Percentiles rank a stretch among this genome's conserved stretches.
phyloP scores from a whole-genome alignment of 2,329 filamentous ascomycete species.

The Atkinsonella texensis region DNA sequence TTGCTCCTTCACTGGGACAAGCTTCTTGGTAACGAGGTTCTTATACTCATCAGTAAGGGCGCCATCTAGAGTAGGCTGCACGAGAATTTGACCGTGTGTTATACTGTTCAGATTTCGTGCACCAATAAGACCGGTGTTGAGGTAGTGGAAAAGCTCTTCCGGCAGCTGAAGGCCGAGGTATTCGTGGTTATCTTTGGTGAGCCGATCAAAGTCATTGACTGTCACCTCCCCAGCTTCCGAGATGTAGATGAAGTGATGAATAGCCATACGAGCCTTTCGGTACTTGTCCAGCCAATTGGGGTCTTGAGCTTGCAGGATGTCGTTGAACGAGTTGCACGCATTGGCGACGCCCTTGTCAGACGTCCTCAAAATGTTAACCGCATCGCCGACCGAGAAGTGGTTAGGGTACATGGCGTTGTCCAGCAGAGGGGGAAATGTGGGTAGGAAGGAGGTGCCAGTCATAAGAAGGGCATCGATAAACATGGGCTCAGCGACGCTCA shows the following conservation, averaged over 20 bases:
- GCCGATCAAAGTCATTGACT: slow-evolving; percentile 58
- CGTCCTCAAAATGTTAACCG: slow-evolving; percentile 63
- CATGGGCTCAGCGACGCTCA: slow-evolving; percentile 55
- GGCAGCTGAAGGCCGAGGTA: slow-evolving; percentile 86
- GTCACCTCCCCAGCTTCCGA: slow-evolving; percentile 64
- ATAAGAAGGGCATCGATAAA: slow-evolving; percentile 79
- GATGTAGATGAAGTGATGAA: slow-evolving; percentile 81
- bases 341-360: slow-evolving; percentile 57
- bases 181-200: slow-evolving; percentile 75
- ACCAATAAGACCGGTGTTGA: slow-evolving; percentile 71
- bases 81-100: slow-evolving; percentile 63
- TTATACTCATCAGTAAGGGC: slow-evolving; percentile 71
- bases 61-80: slow-evolving; percentile 78
- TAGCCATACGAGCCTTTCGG: slow-evolving; percentile 69
- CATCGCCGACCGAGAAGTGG: slow-evolving; percentile 56
- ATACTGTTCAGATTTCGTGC: slow-evolving; percentile 72
- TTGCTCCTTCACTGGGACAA: slow-evolving; percentile 64
- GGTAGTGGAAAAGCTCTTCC: slow-evolving; percentile 80
- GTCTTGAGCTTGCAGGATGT: slow-evolving; percentile 60
- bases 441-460: slow-evolving; percentile 68
- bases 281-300: slow-evolving; percentile 76
- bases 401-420: slow-evolving; percentile 42
- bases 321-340: slow-evolving; percentile 66
- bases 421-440: slow-evolving; percentile 66
- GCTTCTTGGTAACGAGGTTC: slow-evolving; percentile 60